Evolutionary conservation across 2,329 filamentous ascomycete species (phyloP).

Genomic region (Massarina eburnea): DNA sequence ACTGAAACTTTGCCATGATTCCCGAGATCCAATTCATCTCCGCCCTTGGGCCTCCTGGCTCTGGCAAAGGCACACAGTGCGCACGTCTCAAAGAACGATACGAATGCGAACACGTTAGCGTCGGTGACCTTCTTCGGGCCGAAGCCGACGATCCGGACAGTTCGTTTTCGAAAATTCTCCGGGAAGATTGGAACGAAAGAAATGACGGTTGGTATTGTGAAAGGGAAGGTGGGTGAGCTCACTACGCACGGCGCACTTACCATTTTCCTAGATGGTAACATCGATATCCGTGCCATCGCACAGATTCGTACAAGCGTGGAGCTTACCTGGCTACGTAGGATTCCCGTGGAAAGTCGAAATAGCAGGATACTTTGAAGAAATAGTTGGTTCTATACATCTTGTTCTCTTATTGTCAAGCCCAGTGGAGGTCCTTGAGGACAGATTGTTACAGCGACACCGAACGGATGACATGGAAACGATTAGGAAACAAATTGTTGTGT

Average conservation of each 20-base stretch:
- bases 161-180: not conserved
- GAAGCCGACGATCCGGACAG: slow-evolving; percentile 2
- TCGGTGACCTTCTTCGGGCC: slow-evolving; percentile 5
- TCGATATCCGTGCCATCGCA: not conserved
- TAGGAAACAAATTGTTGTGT: slow-evolving; percentile 1
- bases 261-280: slow-evolving; percentile 1
- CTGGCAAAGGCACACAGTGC: slow-evolving; percentile 10
- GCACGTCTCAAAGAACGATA: slow-evolving; percentile 2
- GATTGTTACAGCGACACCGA: not conserved
- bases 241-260: not conserved
- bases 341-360: slow-evolving; percentile 1
- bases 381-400: not conserved
- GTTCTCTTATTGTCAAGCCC: slow-evolving; percentile 2
- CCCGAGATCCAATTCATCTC: not conserved
- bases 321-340: not conserved
- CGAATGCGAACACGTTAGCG: slow-evolving; percentile 2
- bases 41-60: slow-evolving; percentile 2
- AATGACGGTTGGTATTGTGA: slow-evolving; percentile 1
- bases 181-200: slow-evolving; percentile 7
- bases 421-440: not conserved
- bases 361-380: slow-evolving; percentile 2
- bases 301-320: not conserved
- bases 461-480: slow-evolving; percentile 3
- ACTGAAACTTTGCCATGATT: not conserved
- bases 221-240: not conserved